phyloP scores from a whole-genome alignment of 2,329 filamentous ascomycete species.

The Cordyceps farinosa region DNA sequence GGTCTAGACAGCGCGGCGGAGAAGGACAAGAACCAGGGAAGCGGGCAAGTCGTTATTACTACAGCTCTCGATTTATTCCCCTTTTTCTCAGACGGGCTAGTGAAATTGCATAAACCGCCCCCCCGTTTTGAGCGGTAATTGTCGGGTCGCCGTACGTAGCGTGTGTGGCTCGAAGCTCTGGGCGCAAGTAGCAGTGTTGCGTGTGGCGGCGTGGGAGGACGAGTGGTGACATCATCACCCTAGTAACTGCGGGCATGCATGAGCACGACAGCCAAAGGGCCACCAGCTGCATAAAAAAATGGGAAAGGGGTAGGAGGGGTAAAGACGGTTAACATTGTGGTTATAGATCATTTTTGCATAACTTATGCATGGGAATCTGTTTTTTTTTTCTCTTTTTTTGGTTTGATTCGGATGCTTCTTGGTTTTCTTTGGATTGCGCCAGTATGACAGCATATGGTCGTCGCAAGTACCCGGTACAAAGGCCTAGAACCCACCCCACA shows the following conservation, averaged over 20 bases:
- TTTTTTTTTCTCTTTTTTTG: too few relatives aligned
- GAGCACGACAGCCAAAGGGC: neutral
- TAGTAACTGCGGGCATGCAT: slow-evolving; percentile 18
- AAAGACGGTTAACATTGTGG: neutral
- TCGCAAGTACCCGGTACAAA: slow-evolving; percentile 13
- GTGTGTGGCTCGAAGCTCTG: slow-evolving; percentile 2
- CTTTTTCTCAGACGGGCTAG: neutral
- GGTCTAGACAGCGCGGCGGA: neutral
- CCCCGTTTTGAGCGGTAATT: slow-evolving; percentile 10
- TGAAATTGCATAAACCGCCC: neutral
- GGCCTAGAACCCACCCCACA: slow-evolving; percentile 12
- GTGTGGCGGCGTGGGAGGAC: neutral
- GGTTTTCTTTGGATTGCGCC: slow-evolving; percentile 3
- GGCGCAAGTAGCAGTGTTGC: neutral
- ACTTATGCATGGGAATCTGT: neutral
- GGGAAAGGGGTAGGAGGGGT: neutral
- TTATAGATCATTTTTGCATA: neutral
- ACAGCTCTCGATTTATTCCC: neutral
- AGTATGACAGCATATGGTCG: slow-evolving; percentile 6
- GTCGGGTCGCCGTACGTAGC: neutral
- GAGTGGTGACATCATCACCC: slow-evolving; percentile 34
- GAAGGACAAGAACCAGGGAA: neutral
- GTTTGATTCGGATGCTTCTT: too few relatives aligned
- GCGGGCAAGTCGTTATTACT: neutral
- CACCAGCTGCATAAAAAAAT: neutral